Evolutionary conservation across 352 stramenopile genomes (phyloP), one percentile per base, ranked within the genome.

Genomic region (Phytopythium boreale): DNA sequence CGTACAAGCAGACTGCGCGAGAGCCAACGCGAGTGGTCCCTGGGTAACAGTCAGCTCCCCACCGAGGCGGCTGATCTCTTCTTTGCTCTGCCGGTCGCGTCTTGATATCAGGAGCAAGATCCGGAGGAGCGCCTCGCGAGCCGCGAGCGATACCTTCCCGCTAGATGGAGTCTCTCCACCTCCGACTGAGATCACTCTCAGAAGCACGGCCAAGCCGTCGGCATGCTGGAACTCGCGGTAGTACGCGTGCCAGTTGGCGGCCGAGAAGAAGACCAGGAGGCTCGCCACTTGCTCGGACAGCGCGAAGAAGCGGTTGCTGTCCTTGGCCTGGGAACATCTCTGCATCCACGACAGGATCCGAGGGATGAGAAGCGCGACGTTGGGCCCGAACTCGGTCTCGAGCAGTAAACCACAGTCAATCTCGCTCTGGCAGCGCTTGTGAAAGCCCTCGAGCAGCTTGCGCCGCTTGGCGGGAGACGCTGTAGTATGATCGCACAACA

Each of bases 271-370:
- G 20, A 90, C 57, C 5, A 71, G 44, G n/a, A 90, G 11, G 46
- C 68, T 80, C 19, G 68, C 70, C 1, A 91, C 64, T 64, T 90
- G 80, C 59, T 86, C 72, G 6, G 73, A 62, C 2, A 88, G 66
- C 12, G 70, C 75, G 51, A 73, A 65, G 43, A 65, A 62, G 37
- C 52, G 51, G 29, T 9, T 59, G 4, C n/a, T 59, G 31, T 44
- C 59, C 19, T 64, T 60, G 9, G 49, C 0, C 4, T 36, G 47
- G 5, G 60, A 68, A 26, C 68, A 79, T 56, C 77, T 89, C n/a
- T 81, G 72, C 75, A 92, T 87, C 84, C 78, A 92, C 14, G 76
- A 75, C 44, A 91, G 61, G 10, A 91, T 69, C 7, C 84, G 82
- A 12, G 82, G 73, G 36, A 93, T 57, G 43, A 91, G 74, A 20